Conservation (phyloP, 2,329 filamentous ascomycete species). For the Aureobasidium sp. region DNA sequence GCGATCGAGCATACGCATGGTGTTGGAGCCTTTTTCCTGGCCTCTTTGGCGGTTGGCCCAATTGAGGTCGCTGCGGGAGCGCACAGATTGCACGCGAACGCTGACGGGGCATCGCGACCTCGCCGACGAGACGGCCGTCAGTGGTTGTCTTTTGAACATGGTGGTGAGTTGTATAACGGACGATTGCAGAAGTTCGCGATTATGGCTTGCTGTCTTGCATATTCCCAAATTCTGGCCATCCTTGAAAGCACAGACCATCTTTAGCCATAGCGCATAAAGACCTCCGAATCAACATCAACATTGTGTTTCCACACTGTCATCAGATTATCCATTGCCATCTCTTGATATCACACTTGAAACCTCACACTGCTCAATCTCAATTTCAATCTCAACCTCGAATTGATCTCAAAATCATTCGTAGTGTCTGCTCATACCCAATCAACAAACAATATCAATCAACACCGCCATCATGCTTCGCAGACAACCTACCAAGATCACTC, state of each 20-base stretch:
- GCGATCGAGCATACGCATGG: neutral
- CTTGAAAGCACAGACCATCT: no score
- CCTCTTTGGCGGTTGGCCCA: constrained; percentile 5
- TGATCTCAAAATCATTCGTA: no score
- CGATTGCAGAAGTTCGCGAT: neutral
- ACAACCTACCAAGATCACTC: constrained; percentile 26
- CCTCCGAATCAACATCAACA: neutral
- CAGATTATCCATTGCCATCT: no score
- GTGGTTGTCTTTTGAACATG: constrained; percentile 11
- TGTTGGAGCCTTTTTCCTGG: constrained; percentile 11
- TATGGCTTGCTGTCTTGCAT: neutral
- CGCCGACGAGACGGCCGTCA: neutral
- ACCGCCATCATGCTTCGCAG: constrained; percentile 25
- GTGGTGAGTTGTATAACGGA: neutral
- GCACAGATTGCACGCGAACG: neutral
- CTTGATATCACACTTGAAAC: neutral
- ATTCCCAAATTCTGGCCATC: neutral
- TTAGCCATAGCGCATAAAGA: neutral
- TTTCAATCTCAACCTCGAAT: no score
- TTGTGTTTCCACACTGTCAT: neutral
- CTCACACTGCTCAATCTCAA: neutral
- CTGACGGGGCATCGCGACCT: neutral
- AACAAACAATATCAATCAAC: neutral
- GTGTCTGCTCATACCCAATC: neutral
- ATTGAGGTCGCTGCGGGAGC: constrained; percentile 4